Conservation (phyloP, 2,329 filamentous ascomycete genomes). For the Pseudogymnoascus sp. region DNA sequence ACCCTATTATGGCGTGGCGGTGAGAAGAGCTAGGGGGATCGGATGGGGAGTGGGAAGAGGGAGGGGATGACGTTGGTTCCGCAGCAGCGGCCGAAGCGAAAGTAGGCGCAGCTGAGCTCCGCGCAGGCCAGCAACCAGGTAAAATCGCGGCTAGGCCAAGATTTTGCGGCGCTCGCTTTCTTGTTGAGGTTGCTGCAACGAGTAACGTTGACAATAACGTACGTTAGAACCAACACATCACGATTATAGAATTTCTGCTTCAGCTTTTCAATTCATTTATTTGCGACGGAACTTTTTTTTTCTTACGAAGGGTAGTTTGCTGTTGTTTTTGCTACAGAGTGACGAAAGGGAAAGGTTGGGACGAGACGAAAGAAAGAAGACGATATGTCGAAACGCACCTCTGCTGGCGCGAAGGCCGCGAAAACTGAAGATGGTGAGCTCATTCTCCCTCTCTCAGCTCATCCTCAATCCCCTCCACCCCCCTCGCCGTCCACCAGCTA, state of each 20-base stretch:
- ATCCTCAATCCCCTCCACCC: neutral
- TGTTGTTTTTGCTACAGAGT: neutral
- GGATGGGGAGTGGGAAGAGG: neutral
- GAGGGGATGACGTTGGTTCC: neutral
- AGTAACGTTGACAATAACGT: no score
- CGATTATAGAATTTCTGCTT: neutral
- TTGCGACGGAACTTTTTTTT: neutral
- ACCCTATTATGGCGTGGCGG: neutral
- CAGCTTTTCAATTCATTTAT: neutral
- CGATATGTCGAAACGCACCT: slow-evolving; percentile 4
- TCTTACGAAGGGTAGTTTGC: neutral
- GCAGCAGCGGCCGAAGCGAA: neutral
- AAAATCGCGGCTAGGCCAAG: neutral
- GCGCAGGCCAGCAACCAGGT: neutral
- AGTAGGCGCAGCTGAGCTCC: neutral
- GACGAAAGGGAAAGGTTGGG: neutral
- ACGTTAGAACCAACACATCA: no score
- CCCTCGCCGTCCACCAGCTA: neutral
- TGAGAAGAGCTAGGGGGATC: neutral
- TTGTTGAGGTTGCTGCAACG: neutral
- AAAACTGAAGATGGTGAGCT: neutral
- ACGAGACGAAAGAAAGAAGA: neutral
- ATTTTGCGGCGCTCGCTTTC: neutral
- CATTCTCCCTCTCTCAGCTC: neutral
- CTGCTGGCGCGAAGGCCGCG: neutral